Evolutionary conservation across 768 basidiomycete genomes (phyloP).

Genomic region (Trametes elegans): DNA sequence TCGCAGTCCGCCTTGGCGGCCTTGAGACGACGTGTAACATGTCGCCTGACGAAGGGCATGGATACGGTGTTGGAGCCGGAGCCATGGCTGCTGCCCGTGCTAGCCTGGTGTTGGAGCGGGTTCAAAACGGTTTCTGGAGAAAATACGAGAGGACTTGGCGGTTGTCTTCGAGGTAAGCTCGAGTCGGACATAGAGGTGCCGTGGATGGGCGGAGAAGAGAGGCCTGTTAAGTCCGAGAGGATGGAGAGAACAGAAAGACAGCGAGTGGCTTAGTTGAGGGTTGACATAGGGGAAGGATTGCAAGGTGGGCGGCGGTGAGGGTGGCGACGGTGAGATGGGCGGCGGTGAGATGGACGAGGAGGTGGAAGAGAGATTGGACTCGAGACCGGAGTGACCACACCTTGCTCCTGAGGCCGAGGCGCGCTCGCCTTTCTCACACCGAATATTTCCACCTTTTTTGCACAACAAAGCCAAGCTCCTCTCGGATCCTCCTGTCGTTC

Average conservation of each 20-base stretch:
- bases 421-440: neutral
- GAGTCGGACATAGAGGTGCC: constrained; percentile 34
- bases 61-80: constrained; percentile 76
- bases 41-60: constrained; percentile 90
- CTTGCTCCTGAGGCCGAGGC: neutral
- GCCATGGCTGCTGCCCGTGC: constrained; percentile 36
- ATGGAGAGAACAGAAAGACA: constrained; percentile 14
- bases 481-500: too few relatives aligned
- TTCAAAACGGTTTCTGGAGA: constrained; percentile 63
- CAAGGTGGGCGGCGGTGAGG: constrained; percentile 20
- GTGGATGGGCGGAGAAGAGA: constrained; percentile 15
- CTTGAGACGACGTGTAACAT: constrained; percentile 90
- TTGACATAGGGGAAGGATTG: constrained; percentile 22
- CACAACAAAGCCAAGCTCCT: too few relatives aligned
- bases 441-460: too few relatives aligned
- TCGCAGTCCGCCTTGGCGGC: constrained; percentile 96
- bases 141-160: constrained; percentile 81
- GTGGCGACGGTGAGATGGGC: constrained; percentile 19
- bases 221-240: constrained; percentile 14
- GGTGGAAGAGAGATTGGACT: constrained; percentile 19
- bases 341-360: constrained; percentile 23
- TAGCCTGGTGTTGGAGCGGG: constrained; percentile 40
- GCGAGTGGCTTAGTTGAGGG: constrained; percentile 14
- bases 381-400: constrained; percentile 18
- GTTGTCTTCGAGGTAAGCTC: constrained; percentile 37